A percentile compares a stretch with the other conserved stretches of the same genome.
Conservation (phyloP, 208 protist species). For the Leishmania gerbilli region DNA sequence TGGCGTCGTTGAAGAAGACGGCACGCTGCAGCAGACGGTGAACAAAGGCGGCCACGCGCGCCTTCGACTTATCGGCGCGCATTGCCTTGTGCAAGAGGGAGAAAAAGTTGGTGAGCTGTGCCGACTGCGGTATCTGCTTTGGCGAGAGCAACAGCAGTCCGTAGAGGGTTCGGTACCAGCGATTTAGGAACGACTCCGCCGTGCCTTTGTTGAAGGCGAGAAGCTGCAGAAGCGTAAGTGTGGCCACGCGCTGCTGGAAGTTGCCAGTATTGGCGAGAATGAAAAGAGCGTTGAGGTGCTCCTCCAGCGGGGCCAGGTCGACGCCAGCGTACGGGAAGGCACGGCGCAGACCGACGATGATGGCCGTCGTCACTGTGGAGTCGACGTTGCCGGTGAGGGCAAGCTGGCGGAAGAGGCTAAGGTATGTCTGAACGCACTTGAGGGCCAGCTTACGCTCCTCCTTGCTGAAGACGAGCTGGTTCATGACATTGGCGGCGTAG, state of each 20-base stretch:
- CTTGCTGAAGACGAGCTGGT: conserved; percentile 93
- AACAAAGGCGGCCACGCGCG: conserved; percentile 88
- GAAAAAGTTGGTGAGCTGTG: conserved; percentile 92
- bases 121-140: conserved; percentile 87
- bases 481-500: conserved; percentile 90
- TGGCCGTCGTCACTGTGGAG: conserved; percentile 87
- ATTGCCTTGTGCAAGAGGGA: conserved; percentile 89
- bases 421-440: conserved; percentile 89
- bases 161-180: conserved; percentile 93
- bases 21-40: conserved; percentile 90
- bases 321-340: conserved; percentile 92
- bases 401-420: conserved; percentile 87
- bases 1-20: conserved; percentile 83
- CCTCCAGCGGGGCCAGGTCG: conserved; percentile 76
- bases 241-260: conserved; percentile 89
- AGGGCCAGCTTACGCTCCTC: conserved; percentile 89
- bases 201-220: conserved; percentile 77
- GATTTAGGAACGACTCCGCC: conserved; percentile 64
- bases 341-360: conserved; percentile 88
- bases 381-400: conserved; percentile 65
- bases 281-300: conserved; percentile 91
- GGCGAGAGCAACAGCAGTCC: conserved; percentile 86
- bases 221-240: conserved; percentile 87
- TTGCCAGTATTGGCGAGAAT: conserved; percentile 86
- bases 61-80: conserved; percentile 77